phyloP scores from a whole-genome alignment of 2,329 filamentous ascomycete species.

The Fusarium sp. region DNA sequence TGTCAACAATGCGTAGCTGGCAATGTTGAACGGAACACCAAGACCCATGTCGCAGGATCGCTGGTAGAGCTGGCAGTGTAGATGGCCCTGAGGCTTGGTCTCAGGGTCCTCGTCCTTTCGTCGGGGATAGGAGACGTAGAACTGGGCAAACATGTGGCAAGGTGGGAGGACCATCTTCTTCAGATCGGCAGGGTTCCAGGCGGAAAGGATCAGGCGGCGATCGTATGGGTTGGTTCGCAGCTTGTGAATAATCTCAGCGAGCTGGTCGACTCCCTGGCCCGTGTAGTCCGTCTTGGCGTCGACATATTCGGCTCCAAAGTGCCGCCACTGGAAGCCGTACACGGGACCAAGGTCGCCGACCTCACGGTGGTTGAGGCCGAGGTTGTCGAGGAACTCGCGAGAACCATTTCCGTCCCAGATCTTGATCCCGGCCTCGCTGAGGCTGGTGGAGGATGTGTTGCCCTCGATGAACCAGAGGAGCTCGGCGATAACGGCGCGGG shows the following conservation, averaged over 20 bases:
- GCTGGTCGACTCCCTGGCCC: slow-evolving; percentile 91
- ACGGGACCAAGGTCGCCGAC: slow-evolving; percentile 94
- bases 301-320: slow-evolving; percentile 93
- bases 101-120: slow-evolving; percentile 44
- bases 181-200: slow-evolving; percentile 93
- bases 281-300: slow-evolving; percentile 85
- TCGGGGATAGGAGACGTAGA: slow-evolving; percentile 84
- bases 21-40: slow-evolving; percentile 98
- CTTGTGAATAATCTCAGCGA: slow-evolving; percentile 90
- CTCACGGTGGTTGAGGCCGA: slow-evolving; percentile 84
- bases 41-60: slow-evolving; percentile 97
- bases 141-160: slow-evolving; percentile 98
- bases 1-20: slow-evolving; percentile 90
- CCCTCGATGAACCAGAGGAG: slow-evolving; percentile 96
- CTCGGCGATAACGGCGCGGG: slow-evolving; percentile 89
- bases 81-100: slow-evolving; percentile 69
- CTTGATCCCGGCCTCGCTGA: slow-evolving; percentile 85
- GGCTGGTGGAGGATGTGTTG: slow-evolving; percentile 80
- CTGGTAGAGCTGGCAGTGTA: slow-evolving; percentile 94
- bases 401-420: slow-evolving; percentile 99
- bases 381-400: slow-evolving; percentile 87
- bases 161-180: slow-evolving; percentile 91
- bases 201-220: slow-evolving; percentile 87
- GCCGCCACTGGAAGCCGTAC: slow-evolving; percentile 98
- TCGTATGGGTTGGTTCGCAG: slow-evolving; percentile 88